Conservation (phyloP, 495 filamentous ascomycete species). For the Halenospora varia region DNA sequence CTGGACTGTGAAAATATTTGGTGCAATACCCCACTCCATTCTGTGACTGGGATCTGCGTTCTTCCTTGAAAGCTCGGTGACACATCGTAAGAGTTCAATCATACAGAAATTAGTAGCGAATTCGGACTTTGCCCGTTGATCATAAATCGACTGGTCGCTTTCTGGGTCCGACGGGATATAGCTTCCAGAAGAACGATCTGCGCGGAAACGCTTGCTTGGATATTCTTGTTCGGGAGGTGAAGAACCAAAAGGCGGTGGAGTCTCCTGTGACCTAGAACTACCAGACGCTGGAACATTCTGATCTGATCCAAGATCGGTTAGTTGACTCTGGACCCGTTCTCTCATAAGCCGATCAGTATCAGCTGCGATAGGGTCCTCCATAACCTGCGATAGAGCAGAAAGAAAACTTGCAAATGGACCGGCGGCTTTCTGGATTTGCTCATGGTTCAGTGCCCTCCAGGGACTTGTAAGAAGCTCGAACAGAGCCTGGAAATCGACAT, state of each 20-base stretch:
- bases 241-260: not conserved
- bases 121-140: constrained; percentile 5
- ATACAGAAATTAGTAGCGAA: constrained; percentile 6
- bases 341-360: constrained; percentile 1
- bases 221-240: constrained; percentile 9
- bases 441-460: constrained; percentile 1
- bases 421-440: constrained; percentile 1
- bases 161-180: constrained; percentile 2
- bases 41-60: not conserved
- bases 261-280: constrained; percentile 1
- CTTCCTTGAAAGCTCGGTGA: constrained; percentile 6
- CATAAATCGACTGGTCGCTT: constrained; percentile 9
- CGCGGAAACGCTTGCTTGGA: constrained; percentile 7
- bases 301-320: constrained; percentile 1
- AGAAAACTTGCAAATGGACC: constrained; percentile 2
- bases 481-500: not conserved
- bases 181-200: constrained; percentile 2
- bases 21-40: constrained; percentile 1
- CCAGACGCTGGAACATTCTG: constrained; percentile 1
- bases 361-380: not conserved
- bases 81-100: constrained; percentile 5
- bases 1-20: constrained; percentile 1
- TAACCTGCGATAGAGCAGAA: constrained; percentile 1
- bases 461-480: not conserved
- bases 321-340: not conserved